phyloP scores from a whole-genome alignment of 2,329 filamentous ascomycete genomes.

The Diaporthe sp. region DNA sequence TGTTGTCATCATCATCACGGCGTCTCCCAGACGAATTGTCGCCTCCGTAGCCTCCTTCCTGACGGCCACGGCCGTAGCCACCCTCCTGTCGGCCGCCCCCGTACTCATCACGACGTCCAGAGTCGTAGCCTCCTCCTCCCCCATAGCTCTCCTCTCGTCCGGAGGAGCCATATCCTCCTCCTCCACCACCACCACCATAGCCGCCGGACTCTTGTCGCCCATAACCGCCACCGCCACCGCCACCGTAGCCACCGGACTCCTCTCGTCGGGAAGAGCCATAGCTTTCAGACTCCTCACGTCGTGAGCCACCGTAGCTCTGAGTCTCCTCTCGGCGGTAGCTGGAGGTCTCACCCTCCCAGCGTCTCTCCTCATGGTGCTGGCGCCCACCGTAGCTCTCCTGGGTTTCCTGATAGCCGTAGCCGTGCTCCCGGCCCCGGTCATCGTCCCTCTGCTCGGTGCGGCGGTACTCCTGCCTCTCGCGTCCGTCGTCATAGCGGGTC shows the following conservation, averaged over 20 bases:
- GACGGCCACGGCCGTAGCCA: conserved; percentile 39
- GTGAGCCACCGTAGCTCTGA: conserved; percentile 45
- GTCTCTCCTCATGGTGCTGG: conserved; percentile 69
- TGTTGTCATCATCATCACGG: conserved; percentile 41
- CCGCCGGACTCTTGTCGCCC: conserved; percentile 45
- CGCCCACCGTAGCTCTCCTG: conserved; percentile 70
- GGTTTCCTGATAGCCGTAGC: conserved; percentile 72
- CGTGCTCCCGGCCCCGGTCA: conserved; percentile 54
- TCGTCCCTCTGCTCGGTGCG: conserved; percentile 71
- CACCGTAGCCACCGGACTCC: conserved; percentile 34
- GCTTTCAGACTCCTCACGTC: conserved; percentile 45
- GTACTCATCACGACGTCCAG: conserved; percentile 6
- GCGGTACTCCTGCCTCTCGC: conserved; percentile 70
- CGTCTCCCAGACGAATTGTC: conserved; percentile 29
- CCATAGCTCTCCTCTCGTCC: conserved; percentile 37
- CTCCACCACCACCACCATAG: conserved; percentile 45
- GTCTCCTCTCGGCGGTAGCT: conserved; percentile 48
- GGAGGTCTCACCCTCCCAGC: conserved; percentile 53
- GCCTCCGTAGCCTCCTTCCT: conserved; percentile 31
- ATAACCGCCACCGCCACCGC: conserved; percentile 42
- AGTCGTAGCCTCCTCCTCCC: conserved; percentile 31
- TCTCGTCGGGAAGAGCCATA: conserved; percentile 35
- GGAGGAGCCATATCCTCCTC: conserved; percentile 18
- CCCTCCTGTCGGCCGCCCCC: conserved; percentile 43
- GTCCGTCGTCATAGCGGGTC: conserved; percentile 71